Base-by-base conservation (phyloP, 257 asterid genomes). In the Solanum medicagineum region DNA sequence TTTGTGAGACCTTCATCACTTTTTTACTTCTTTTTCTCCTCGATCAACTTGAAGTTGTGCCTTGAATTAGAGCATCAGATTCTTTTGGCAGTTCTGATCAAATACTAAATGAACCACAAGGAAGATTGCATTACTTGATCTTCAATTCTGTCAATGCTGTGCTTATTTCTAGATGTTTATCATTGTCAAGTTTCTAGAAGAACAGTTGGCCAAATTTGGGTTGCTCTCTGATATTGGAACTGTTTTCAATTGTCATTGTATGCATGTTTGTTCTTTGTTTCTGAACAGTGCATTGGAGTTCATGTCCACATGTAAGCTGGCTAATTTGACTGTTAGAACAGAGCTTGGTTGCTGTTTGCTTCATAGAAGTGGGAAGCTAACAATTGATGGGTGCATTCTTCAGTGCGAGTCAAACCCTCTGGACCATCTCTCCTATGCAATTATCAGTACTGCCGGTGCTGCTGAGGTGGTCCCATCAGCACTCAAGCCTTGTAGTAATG, bases 311-410 rank as follows among this genome's bases (percentile, higher is more conserved):
- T 97, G 99, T 93, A 97, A 97, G 86, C 87, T 97, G 82, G 89
- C 98, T n/a, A 97, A 97, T 89, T 88, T 95, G 90, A 95, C 99
- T 0, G 97, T 95, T 89, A 92, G 97, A 88, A 92, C 98, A 16
- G 98, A 97, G 92, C 97, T 97, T 0, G 98, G 98, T 45, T 97
- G 99, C 90, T 97, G 99, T 88, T 89, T 97, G 77, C 97, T 97
- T 86, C 99, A 97, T 85, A 90, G 99, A 86, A 93, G 98, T 49
- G 99, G 99, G 74, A 92, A 91, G 92, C 92, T 97, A 75, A 97
- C 94, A 6, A 86, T 95, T 55, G 99, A 97, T 55, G 93, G 96
- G 42, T 97, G 99, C 83, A 89, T 97, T 85, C 98, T 95, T 86
- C 99, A 94, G 87, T 94, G 99, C 53, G 98, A 97, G 88, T 87